Evolutionary conservation across 306 rosid species (phyloP), one percentile per base, ranked within the genome.

Genomic region (Bauhinia variegata): DNA sequence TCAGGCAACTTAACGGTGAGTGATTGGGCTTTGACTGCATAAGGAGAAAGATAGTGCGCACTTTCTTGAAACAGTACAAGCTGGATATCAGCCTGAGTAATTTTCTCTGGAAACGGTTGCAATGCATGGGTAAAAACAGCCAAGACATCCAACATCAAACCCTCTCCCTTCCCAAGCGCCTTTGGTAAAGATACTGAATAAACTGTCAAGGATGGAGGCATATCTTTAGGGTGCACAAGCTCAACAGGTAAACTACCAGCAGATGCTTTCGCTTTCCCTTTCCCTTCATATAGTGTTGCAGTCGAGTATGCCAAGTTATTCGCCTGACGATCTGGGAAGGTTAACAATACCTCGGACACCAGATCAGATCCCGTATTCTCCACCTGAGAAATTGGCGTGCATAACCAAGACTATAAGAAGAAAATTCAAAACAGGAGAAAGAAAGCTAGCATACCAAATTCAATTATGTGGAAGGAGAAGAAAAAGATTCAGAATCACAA

Each of bases 91-190:
- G 91, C 91, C 78, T 90, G 97, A 42, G 81, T 78, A 70, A 90
- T 86, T 80, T 88, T 85, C 83, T 95, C 95, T 0, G 99, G 99
- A 75, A 95, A 82, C n/a, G 99, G 97, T 65, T 68, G 78, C 82
- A 95, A 61, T 4, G 71, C 7, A 16, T 83, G 88, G 41, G 92
- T 85, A 55, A 80, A 85, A 71, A 86, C 92, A 6, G 92, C 84
- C 83, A 90, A 80, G 39, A 95, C 82, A 77, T 88, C 89, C 74
- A 95, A 75, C 8, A 79, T 75, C 17, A 83, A 30, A 81, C 54
- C 79, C 15, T 86, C 88, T 36, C 96, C 96, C 74, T 95, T 84
- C 34, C 82, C 86, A 69, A 95, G 74, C 54, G 81, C 89, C 75
- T 90, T 90, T 1, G 88, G 90, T 50, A 95, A 78, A 74, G 95